These are phyloP conservation scores for Solanum rostratum DNA, from an alignment of 257 asterid genomes.

Conservation along the genomic window DNA sequence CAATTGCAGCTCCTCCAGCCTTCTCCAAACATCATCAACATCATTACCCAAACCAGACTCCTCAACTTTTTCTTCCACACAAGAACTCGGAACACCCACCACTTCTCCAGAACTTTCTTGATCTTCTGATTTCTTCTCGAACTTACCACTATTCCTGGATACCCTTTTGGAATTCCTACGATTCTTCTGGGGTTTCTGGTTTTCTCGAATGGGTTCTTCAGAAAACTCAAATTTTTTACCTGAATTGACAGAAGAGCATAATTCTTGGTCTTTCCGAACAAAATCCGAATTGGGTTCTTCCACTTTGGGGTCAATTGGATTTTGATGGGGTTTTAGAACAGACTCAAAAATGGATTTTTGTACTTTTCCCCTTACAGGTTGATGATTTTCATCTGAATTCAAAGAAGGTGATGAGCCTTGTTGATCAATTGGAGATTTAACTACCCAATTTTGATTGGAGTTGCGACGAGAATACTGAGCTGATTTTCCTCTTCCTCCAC, in stretches of 20 bases:
- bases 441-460: neutral
- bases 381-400: neutral
- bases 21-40: slow-evolving; percentile 26
- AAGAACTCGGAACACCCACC: neutral
- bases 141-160: slow-evolving; percentile 6
- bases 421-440: neutral
- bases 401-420: neutral
- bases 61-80: slow-evolving; percentile 8
- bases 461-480: neutral
- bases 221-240: too few relatives aligned
- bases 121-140: slow-evolving; percentile 10
- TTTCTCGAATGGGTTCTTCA: neutral
- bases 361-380: neutral
- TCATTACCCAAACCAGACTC: slow-evolving; percentile 8
- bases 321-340: neutral
- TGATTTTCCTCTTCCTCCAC: neutral
- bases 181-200: slow-evolving; percentile 3
- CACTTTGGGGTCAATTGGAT: neutral
- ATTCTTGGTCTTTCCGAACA: neutral
- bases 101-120: neutral
- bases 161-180: slow-evolving; percentile 14
- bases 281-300: neutral
- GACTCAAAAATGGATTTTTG: neutral
- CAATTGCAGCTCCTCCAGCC: slow-evolving; percentile 39
- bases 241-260: too few relatives aligned